phyloP scores from a whole-genome alignment of 257 asterid genomes.

The Solanum arcanum region DNA sequence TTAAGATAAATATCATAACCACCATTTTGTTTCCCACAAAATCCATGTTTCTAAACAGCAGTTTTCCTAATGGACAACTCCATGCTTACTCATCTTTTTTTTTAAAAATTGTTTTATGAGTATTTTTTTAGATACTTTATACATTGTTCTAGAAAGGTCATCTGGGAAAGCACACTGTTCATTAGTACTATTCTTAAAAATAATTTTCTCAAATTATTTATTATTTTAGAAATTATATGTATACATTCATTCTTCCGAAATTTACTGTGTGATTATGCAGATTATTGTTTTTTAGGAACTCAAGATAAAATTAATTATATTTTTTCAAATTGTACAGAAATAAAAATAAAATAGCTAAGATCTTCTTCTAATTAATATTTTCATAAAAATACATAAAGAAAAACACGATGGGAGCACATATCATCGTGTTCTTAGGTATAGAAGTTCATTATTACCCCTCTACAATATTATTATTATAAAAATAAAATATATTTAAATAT shows the following conservation, averaged over 20 bases:
- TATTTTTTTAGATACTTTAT: no score
- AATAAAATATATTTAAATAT: no score
- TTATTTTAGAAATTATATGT: neutral
- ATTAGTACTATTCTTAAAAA: no score
- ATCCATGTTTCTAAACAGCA: neutral
- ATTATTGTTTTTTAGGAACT: no score
- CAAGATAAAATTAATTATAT: no score
- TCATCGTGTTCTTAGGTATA: neutral
- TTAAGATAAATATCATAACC: neutral
- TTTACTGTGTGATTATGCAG: neutral
- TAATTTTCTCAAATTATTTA: no score
- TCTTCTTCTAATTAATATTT: no score
- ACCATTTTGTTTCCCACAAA: neutral
- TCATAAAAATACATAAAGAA: no score
- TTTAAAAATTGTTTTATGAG: neutral
- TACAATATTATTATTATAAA: neutral
- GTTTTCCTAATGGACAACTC: neutral
- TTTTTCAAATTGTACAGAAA: neutral
- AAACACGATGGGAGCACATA: neutral
- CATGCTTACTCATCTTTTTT: neutral
- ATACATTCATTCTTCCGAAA: neutral
- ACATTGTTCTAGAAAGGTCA: no score
- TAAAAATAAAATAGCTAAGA: neutral
- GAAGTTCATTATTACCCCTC: neutral
- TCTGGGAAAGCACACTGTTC: neutral